phyloP scores from a whole-genome alignment of 495 filamentous ascomycete species.

The Corynascus novoguineensis region DNA sequence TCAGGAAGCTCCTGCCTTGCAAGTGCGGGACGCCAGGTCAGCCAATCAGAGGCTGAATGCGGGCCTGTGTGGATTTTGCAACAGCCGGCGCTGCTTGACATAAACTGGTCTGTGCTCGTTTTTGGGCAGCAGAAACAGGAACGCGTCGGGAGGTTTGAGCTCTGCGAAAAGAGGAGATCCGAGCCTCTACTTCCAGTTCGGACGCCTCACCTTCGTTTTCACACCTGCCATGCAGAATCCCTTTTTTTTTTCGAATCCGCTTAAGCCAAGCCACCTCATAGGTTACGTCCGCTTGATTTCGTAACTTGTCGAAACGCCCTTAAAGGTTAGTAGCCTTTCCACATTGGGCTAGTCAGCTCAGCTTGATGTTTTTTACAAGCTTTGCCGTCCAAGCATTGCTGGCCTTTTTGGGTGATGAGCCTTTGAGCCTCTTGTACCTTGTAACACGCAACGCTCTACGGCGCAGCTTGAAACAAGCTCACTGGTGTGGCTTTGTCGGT shows the following conservation, averaged over 20 bases:
- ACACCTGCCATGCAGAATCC: too few species aligned
- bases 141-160: too few species aligned
- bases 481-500: constrained; percentile 2
- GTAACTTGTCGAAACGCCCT: too few species aligned
- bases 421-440: constrained; percentile 21
- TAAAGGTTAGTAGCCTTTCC: neutral
- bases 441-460: constrained; percentile 24
- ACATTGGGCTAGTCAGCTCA: neutral
- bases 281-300: too few species aligned
- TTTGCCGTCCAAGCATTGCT: constrained; percentile 2
- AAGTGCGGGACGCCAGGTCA: neutral
- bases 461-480: neutral
- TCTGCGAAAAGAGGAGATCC: too few species aligned
- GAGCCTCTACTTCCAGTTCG: too few species aligned
- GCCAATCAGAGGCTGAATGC: constrained; percentile 5
- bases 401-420: neutral
- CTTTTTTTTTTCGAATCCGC: too few species aligned
- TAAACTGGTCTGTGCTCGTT: neutral
- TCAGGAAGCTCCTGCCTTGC: constrained; percentile 37
- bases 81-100: neutral
- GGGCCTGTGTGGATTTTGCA: constrained; percentile 6
- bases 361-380: neutral
- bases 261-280: too few species aligned
- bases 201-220: too few species aligned
- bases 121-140: neutral